Percentiles rank a stretch among this genome's conserved stretches.
These are phyloP conservation scores for barley (Hordeum vulgare) DNA, from an alignment of 176 grass and related monocot species.

Conservation along the genomic window DNA sequence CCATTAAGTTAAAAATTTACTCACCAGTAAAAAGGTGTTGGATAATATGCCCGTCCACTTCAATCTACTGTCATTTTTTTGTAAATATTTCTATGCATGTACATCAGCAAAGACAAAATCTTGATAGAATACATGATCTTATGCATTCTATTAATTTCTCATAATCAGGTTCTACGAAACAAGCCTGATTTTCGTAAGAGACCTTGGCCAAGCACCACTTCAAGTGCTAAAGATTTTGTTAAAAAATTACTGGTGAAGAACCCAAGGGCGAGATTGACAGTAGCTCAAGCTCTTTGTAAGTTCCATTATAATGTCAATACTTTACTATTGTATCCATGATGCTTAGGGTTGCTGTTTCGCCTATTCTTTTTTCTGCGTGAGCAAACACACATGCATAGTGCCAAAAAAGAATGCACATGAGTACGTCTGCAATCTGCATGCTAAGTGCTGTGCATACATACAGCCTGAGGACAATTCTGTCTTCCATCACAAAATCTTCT, in stretches of 20 bases:
- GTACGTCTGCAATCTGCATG: too few relatives aligned
- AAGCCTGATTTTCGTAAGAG: conserved; percentile 94
- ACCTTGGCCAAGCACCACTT: conserved; percentile 82
- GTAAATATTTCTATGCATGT: conserved; percentile 19
- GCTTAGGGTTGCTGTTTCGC: neutral
- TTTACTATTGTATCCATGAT: neutral
- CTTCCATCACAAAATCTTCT: neutral
- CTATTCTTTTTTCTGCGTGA: neutral
- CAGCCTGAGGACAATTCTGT: neutral
- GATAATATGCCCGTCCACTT: neutral
- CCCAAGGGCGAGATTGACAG: conserved; percentile 88
- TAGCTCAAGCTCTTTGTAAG: conserved; percentile 98
- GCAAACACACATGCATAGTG: neutral
- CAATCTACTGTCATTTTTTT: neutral
- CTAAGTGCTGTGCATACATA: neutral
- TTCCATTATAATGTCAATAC: conserved; percentile 8
- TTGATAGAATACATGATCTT: conserved; percentile 13
- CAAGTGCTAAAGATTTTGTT: conserved; percentile 91
- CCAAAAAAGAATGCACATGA: neutral
- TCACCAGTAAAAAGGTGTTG: neutral
- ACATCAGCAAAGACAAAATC: neutral
- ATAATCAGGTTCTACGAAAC: conserved; percentile 78
- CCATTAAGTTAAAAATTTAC: neutral
- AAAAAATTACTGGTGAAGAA: conserved; percentile 89
- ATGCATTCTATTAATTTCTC: conserved; percentile 19